Conservation (phyloP, 305 asterid genomes). For the Euphrasia arctica region DNA sequence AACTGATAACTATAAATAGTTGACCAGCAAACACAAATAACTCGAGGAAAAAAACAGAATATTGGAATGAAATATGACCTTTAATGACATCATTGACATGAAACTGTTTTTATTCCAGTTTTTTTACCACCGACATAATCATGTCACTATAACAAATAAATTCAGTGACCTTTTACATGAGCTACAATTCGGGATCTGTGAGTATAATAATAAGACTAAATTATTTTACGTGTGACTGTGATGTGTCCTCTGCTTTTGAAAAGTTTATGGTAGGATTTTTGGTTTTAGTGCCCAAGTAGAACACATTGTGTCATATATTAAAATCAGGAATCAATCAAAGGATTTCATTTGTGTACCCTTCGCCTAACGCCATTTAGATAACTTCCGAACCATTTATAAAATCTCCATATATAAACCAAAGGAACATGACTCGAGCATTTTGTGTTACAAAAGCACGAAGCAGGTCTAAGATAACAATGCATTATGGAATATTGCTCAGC, state of each 20-base stretch:
- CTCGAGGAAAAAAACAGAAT: constrained; percentile 4
- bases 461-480: constrained; percentile 22
- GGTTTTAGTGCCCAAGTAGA: constrained; percentile 17
- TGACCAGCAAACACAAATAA: constrained; percentile 18
- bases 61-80: constrained; percentile 3
- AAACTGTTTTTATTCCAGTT: background rate
- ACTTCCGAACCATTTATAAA: constrained; percentile 21
- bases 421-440: constrained; percentile 10
- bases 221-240: background rate
- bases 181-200: constrained; percentile 6
- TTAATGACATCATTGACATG: background rate
- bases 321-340: constrained; percentile 9
- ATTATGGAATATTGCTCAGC: constrained; percentile 18
- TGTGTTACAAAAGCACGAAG: constrained; percentile 17
- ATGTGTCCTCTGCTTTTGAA: constrained; percentile 3
- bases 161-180: constrained; percentile 4
- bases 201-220: constrained; percentile 12
- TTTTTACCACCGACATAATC: constrained; percentile 17
- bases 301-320: constrained; percentile 20
- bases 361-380: constrained; percentile 5
- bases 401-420: constrained; percentile 20
- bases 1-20: constrained; percentile 14
- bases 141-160: constrained; percentile 11
- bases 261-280: constrained; percentile 5
- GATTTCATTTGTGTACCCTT: constrained; percentile 11